Conservation (phyloP, 495 filamentous ascomycete genomes). For the Lepidopterella palustris region DNA sequence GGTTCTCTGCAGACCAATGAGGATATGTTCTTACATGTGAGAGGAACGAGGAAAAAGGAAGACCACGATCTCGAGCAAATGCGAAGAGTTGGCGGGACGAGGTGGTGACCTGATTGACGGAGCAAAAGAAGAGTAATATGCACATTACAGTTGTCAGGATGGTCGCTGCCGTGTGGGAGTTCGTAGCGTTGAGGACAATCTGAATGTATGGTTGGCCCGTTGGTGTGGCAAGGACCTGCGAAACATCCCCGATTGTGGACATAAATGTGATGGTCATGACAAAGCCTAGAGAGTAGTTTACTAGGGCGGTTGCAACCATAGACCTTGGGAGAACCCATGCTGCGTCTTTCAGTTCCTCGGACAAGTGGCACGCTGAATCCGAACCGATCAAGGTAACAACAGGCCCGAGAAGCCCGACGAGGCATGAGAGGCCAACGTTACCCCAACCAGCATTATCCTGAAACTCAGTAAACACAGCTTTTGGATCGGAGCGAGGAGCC, state of each 20-base stretch:
- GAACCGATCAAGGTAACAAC: conserved; percentile 38
- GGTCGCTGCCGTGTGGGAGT: conserved; percentile 41
- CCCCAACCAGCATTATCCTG: conserved; percentile 50
- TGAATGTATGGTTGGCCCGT: conserved; percentile 50
- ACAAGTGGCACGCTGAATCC: conserved; percentile 32
- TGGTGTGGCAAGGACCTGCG: conserved; percentile 22
- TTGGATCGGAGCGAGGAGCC: conserved; percentile 25
- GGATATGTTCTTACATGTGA: conserved; percentile 37
- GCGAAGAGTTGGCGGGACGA: conserved; percentile 54
- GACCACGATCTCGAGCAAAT: conserved; percentile 50
- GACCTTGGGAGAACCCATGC: conserved; percentile 23
- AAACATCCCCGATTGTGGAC: conserved; percentile 41
- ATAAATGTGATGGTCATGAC: conserved; percentile 18
- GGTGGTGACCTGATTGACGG: conserved; percentile 50
- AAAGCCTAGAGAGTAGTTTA: conserved; percentile 30
- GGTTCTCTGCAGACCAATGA: neutral
- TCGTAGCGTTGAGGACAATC: conserved; percentile 48
- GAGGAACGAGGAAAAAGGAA: conserved; percentile 49
- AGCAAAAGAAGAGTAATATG: conserved; percentile 43
- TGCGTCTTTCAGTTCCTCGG: conserved; percentile 33
- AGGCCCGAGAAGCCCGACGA: conserved; percentile 49
- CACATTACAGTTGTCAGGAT: conserved; percentile 47
- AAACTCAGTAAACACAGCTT: conserved; percentile 48
- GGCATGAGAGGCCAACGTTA: conserved; percentile 46
- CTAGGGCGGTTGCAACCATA: conserved; percentile 32